Conservation (phyloP, 1,139 yeast genomes). For the Barnettozyma hawaiiensis region DNA sequence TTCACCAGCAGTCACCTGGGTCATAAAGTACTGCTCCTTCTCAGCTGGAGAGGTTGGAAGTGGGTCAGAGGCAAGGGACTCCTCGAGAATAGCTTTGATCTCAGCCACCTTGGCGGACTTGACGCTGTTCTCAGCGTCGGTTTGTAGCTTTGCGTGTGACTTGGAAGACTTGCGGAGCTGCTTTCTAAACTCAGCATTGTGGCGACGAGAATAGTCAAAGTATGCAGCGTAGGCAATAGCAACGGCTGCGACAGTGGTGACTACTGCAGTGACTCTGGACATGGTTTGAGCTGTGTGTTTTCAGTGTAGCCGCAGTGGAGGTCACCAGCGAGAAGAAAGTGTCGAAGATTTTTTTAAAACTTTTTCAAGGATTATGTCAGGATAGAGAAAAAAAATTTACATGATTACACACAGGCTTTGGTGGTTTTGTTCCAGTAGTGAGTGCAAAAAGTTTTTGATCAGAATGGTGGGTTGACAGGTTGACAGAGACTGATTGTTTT, state of each 20-base stretch:
- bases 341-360: constrained; percentile 2
- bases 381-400: constrained; percentile 1
- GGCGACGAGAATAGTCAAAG: constrained; percentile 90
- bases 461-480: constrained; percentile 8
- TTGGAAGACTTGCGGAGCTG: constrained; percentile 57
- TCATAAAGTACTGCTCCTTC: constrained; percentile 75
- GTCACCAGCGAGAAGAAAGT: too few relatives aligned
- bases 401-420: too few relatives aligned
- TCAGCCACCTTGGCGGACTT: constrained; percentile 56
- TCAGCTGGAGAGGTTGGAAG: constrained; percentile 61
- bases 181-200: constrained; percentile 74
- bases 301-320: too few relatives aligned
- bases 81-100: constrained; percentile 55
- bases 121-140: constrained; percentile 51
- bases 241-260: constrained; percentile 48
- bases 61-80: constrained; percentile 64
- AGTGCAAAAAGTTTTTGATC: neutral
- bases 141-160: constrained; percentile 53
- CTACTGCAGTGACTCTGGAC: constrained; percentile 33
- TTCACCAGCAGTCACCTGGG: constrained; percentile 82
- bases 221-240: constrained; percentile 77
- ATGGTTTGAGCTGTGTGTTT: constrained; percentile 11
- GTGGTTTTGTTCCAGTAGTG: too few relatives aligned
- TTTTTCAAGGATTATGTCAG: constrained; percentile 4
- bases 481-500: neutral